Conservation (phyloP, 306 rosid genomes). For the Urtica urens region DNA sequence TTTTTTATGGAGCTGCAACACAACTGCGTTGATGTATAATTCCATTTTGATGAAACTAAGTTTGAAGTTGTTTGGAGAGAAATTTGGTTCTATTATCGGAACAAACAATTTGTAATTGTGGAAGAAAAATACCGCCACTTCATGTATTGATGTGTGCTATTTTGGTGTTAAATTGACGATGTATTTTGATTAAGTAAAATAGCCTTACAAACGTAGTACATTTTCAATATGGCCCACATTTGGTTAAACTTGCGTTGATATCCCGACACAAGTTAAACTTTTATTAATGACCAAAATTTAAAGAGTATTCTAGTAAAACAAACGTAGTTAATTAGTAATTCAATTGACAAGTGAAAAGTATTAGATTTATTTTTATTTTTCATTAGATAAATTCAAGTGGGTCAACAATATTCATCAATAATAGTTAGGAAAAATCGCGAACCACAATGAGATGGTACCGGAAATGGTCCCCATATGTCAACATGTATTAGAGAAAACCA, state of each 20-base stretch:
- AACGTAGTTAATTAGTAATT: too few species aligned
- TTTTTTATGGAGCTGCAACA: conserved; percentile 1
- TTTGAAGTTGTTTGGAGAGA: not conserved
- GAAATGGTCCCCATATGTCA: conserved; percentile 10
- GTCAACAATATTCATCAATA: not conserved
- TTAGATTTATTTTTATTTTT: not conserved
- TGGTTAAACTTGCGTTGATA: too few species aligned
- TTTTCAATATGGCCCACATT: too few species aligned
- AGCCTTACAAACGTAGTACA: too few species aligned
- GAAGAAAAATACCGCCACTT: not conserved
- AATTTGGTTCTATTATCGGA: conserved; percentile 4
- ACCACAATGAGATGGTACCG: not conserved
- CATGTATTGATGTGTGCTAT: not conserved
- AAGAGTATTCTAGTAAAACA: too few species aligned
- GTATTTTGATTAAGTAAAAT: conserved; percentile 1
- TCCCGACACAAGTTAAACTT: too few species aligned
- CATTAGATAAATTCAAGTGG: conserved; percentile 5
- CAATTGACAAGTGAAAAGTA: not conserved
- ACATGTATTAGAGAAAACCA: not conserved
- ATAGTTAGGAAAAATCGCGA: conserved; percentile 6
- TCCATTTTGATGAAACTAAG: not conserved
- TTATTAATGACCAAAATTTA: too few species aligned
- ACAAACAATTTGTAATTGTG: not conserved
- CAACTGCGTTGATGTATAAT: not conserved
- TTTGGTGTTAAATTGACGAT: not conserved